Percentiles rank a stretch among this genome's conserved stretches.
phyloP scores from a whole-genome alignment of 1,284 basidiomycete genomes.

The Irpex rosettiformis region DNA sequence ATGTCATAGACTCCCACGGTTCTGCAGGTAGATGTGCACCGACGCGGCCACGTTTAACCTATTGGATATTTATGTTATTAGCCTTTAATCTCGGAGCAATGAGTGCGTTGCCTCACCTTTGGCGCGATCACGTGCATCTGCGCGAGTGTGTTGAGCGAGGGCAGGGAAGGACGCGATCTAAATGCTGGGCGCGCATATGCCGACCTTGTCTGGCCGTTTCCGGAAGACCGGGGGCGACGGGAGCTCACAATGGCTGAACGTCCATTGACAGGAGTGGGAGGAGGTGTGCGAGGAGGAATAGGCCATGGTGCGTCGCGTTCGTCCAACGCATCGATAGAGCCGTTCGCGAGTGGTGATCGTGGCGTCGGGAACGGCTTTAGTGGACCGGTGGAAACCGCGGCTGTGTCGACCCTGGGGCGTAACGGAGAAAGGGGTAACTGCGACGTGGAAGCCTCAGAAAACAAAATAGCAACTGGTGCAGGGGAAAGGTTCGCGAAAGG shows the following conservation, averaged over 20 bases:
- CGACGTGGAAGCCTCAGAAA: not conserved
- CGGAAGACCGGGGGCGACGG: slow-evolving; percentile 33
- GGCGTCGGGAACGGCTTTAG: not conserved
- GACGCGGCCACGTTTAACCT: slow-evolving; percentile 19
- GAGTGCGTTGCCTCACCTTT: slow-evolving; percentile 41
- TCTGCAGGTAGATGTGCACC: slow-evolving; percentile 18
- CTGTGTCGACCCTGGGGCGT: not conserved
- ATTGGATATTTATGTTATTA: not conserved
- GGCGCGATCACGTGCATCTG: slow-evolving; percentile 50
- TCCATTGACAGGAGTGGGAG: slow-evolving; percentile 17
- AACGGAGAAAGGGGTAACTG: not conserved
- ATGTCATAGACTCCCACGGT: slow-evolving; percentile 14
- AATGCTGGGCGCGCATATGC: slow-evolving; percentile 61
- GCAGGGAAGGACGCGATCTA: slow-evolving; percentile 57
- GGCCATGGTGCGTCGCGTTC: slow-evolving; percentile 13
- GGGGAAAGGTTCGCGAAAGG: slow-evolving; percentile 60
- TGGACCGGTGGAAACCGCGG: not conserved
- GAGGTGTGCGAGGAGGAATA: slow-evolving; percentile 18
- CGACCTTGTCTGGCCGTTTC: slow-evolving; percentile 40
- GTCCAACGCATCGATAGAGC: not conserved
- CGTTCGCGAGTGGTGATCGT: slow-evolving; percentile 6
- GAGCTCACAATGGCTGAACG: slow-evolving; percentile 14
- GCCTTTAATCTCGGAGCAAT: not conserved
- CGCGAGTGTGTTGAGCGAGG: slow-evolving; percentile 57
- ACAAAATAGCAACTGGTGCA: slow-evolving; percentile 19